Percentiles rank a stretch among this genome's conserved stretches.
These are phyloP conservation scores for Artemisia tridentata DNA, from an alignment of 129 eudicot species.

Conservation along the genomic window DNA sequence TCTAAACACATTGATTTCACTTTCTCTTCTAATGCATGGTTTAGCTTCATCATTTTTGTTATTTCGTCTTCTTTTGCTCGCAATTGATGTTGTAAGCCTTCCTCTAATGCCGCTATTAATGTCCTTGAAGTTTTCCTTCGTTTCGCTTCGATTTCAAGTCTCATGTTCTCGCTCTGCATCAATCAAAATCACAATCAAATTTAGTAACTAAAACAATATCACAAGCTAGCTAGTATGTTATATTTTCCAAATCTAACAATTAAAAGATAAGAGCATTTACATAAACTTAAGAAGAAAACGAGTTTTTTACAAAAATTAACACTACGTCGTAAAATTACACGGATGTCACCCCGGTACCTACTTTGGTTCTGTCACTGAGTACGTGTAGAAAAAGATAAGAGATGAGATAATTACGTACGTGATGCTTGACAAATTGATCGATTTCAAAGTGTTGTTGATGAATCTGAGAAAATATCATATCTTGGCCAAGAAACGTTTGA, in stretches of 20 bases:
- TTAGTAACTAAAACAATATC: background rate
- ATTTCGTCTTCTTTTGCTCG: constrained; percentile 62
- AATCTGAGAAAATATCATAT: constrained; percentile 31
- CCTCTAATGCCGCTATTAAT: constrained; percentile 48
- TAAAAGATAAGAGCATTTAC: background rate
- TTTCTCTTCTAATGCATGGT: constrained; percentile 53
- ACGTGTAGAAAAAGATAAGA: too few species aligned
- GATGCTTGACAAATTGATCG: constrained; percentile 39
- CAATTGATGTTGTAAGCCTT: constrained; percentile 34
- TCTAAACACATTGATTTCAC: constrained; percentile 52
- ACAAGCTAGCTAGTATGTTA: background rate
- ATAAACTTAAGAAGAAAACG: too few species aligned
- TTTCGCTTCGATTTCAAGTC: constrained; percentile 51
- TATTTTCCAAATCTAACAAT: background rate
- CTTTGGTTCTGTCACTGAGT: too few species aligned
- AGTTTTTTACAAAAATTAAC: too few species aligned
- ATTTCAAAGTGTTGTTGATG: constrained; percentile 41
- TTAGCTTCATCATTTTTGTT: constrained; percentile 45
- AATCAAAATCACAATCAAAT: background rate
- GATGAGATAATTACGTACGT: constrained; percentile 47
- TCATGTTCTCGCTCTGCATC: constrained; percentile 51
- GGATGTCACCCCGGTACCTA: too few species aligned
- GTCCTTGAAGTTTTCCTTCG: constrained; percentile 41
- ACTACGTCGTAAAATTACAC: too few species aligned
- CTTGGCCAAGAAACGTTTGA: constrained; percentile 19